Conservation (phyloP, 495 filamentous ascomycete genomes). For the Lepidopterella palustris region DNA sequence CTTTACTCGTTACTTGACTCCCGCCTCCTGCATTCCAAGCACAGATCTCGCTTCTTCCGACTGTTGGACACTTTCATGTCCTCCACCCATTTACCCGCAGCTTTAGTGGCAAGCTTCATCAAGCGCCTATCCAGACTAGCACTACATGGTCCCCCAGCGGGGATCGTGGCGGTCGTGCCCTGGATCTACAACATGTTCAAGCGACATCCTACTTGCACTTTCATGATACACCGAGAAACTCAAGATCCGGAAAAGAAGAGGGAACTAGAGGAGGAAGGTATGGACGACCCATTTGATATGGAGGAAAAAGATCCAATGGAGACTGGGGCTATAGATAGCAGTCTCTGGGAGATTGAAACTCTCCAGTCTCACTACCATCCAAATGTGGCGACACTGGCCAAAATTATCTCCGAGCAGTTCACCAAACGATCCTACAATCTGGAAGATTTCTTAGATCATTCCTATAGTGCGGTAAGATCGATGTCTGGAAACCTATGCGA, state of each 20-base stretch:
- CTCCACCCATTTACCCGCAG: slow-evolving; percentile 89
- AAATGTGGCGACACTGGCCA: slow-evolving; percentile 88
- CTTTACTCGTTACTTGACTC: slow-evolving; percentile 85
- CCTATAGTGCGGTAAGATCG: slow-evolving; percentile 75
- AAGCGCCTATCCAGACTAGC: slow-evolving; percentile 79
- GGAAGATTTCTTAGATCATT: slow-evolving; percentile 95
- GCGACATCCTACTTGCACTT: slow-evolving; percentile 80
- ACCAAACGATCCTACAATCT: slow-evolving; percentile 88
- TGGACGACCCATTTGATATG: slow-evolving; percentile 73
- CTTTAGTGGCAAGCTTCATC: slow-evolving; percentile 89
- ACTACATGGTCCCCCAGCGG: slow-evolving; percentile 77
- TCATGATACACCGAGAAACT: slow-evolving; percentile 83
- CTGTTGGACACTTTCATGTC: slow-evolving; percentile 83
- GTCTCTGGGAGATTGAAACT: slow-evolving; percentile 88
- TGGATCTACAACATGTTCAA: slow-evolving; percentile 95
- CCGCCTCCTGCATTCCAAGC: slow-evolving; percentile 82
- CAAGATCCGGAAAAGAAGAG: slow-evolving; percentile 50
- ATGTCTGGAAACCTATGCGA: background rate
- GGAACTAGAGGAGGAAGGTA: slow-evolving; percentile 55
- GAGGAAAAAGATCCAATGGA: slow-evolving; percentile 73
- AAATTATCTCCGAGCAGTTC: slow-evolving; percentile 94
- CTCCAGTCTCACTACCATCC: slow-evolving; percentile 93
- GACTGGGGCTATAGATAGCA: slow-evolving; percentile 83
- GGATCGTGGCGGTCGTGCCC: slow-evolving; percentile 80
- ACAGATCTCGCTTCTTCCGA: slow-evolving; percentile 89